These are phyloP conservation scores for Sodiomyces alkalinus DNA, from an alignment of 2,329 filamentous ascomycete species.

Conservation along the genomic window DNA sequence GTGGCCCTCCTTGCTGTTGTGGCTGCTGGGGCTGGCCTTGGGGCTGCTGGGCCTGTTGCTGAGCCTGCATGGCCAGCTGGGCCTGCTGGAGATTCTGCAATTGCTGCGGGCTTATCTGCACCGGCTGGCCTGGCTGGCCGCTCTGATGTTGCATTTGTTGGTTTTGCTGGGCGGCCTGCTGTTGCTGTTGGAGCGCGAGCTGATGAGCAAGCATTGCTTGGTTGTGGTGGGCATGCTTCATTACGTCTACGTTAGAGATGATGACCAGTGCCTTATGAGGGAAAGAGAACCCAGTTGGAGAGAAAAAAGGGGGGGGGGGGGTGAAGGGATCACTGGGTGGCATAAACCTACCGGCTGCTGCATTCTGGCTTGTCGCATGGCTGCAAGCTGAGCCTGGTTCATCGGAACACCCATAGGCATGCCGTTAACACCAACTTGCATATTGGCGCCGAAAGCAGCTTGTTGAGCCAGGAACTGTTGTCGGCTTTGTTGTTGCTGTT, in stretches of 20 bases:
- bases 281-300: too few species aligned
- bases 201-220: slow-evolving; percentile 31
- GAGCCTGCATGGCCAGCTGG: slow-evolving; percentile 18
- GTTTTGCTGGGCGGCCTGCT: slow-evolving; percentile 14
- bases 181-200: slow-evolving; percentile 29
- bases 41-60: slow-evolving; percentile 19
- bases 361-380: slow-evolving; percentile 28
- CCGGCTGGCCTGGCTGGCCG: slow-evolving; percentile 29
- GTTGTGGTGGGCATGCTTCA: slow-evolving; percentile 5
- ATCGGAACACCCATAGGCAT: slow-evolving; percentile 39
- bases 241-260: too few species aligned
- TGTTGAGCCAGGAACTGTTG: slow-evolving; percentile 41
- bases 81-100: slow-evolving; percentile 27
- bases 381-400: slow-evolving; percentile 32
- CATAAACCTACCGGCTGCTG: slow-evolving; percentile 23
- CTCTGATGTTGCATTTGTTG: slow-evolving; percentile 25
- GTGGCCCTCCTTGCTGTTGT: slow-evolving; percentile 11
- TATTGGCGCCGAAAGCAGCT: slow-evolving; percentile 29
- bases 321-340: background rate
- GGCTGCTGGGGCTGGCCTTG: slow-evolving; percentile 18
- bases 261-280: too few species aligned
- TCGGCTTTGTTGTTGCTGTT: slow-evolving; percentile 35
- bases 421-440: slow-evolving; percentile 26
- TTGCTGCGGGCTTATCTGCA: slow-evolving; percentile 31
- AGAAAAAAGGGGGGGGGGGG: slow-evolving; percentile 5